Percentiles rank a stretch among this genome's conserved stretches.
phyloP scores from a whole-genome alignment of 129 eudicot species.

The Ambrosia artemisiifolia region DNA sequence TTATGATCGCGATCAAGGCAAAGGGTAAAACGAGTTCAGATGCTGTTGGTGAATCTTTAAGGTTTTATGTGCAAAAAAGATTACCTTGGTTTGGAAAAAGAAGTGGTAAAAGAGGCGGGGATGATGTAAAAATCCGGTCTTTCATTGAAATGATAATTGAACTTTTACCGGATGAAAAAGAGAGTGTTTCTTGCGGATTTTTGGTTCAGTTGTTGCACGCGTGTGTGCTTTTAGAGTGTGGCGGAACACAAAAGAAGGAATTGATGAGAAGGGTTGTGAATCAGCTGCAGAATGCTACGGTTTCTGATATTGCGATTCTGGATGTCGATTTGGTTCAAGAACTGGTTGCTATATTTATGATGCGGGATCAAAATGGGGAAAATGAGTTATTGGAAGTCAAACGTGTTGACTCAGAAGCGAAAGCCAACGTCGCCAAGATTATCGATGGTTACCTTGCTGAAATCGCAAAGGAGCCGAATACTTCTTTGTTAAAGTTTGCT shows the following conservation, averaged over 20 bases:
- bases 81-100: constrained; percentile 56
- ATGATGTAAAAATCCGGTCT: constrained; percentile 34
- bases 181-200: constrained; percentile 58
- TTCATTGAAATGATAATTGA: constrained; percentile 49
- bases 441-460: constrained; percentile 78
- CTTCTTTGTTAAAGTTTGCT: constrained; percentile 52
- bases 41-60: constrained; percentile 64
- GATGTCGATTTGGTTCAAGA: constrained; percentile 53
- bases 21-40: constrained; percentile 49
- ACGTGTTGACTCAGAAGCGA: constrained; percentile 40
- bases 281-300: constrained; percentile 69
- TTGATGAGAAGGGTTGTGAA: constrained; percentile 43
- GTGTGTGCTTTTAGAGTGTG: constrained; percentile 48
- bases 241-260: constrained; percentile 44
- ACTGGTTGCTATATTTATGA: constrained; percentile 58
- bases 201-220: constrained; percentile 62
- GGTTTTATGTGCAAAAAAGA: constrained; percentile 55
- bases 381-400: constrained; percentile 44
- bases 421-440: constrained; percentile 63
- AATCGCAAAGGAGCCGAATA: constrained; percentile 59
- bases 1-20: constrained; percentile 51
- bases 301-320: constrained; percentile 49
- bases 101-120: constrained; percentile 35
- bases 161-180: constrained; percentile 51
- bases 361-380: constrained; percentile 42